Evolutionary conservation across 805 yeast genomes (phyloP), one percentile per base, ranked within the genome.

Genomic region (Scheffersomyces stipitis): DNA sequence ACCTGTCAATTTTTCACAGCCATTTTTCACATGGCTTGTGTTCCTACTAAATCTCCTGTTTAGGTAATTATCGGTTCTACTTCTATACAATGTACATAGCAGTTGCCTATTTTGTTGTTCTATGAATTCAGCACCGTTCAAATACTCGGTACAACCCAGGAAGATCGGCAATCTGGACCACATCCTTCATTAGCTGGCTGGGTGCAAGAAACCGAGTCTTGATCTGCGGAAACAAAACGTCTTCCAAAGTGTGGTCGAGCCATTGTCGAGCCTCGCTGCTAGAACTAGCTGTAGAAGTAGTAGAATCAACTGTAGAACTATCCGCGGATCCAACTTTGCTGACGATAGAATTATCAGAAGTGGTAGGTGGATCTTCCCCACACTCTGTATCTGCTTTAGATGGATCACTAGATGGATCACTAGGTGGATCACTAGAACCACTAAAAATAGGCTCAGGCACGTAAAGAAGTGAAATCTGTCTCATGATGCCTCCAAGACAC

Each of bases 121-220:
- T n/a, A n/a, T n/a, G n/a, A n/a, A 22, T 15, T 58, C 50, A 86
- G 52, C 99, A 93, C 56, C 99, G 72, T 64, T 93, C 99, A 67
- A 93, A 93, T 4, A 95, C 95, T 51, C 73, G 78, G 60, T 93
- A 93, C 38, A 93, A 66, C 0, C 96, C 96, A 2, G 98, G 98
- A 20, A 93, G 60, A 54, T 83, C 89, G 0, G 99, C 97, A 26
- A 93, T 78, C 57, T 91, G 96, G 4, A 86, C 75, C 3, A 89
- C 78, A 38, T 78, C 81, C 10, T 67, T 53, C 4, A 60, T 46
- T 26, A 88, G 48, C 3, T 51, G 53, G 10, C 66, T 66, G 0
- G 95, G 76, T 0, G 90, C 95, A 10, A 88, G 54, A 18, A 88
- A 75, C 31, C 80, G 62, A 41, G 69, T 68, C 45, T 82, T 81